Evolutionary conservation across 768 basidiomycete genomes (phyloP), one percentile per base, ranked within the genome.

Genomic region (Termitomyces sp.): DNA sequence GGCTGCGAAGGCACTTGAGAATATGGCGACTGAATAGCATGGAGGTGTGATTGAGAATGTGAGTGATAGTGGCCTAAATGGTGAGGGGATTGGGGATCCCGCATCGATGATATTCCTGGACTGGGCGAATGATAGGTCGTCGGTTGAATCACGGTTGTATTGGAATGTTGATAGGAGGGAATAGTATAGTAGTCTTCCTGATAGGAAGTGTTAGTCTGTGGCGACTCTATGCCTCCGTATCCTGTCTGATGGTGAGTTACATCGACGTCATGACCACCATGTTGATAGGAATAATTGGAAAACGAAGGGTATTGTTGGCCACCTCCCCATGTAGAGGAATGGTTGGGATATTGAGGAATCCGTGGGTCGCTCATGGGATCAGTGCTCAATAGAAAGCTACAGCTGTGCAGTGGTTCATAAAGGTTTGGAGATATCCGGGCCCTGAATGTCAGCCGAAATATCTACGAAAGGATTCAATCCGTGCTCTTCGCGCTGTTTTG

Each of bases 31-130:
- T 78, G 76, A 10, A 32, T 40, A 15, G 70, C 49, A 59, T 76
- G 63, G 45, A 73, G 59, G 57, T 75, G 62, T 23, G 78, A 66
- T 46, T 70, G 72, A n/a, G 66, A 66, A 61, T 73, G 60, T 45
- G 69, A 58, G 60, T 69, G 58, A 41, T 73, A 63, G 60, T 76
- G 54, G n/a, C 54, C 53, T 35, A 55, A 36, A 69, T 49, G 61
- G 58, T 62, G 70, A 63, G 59, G 59, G 31, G 65, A 66, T 49
- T 67, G 70, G 57, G 70, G 68, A 53, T 62, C 67, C 63, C 65
- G 60, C 68, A 71, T 63, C 64, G 71, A 63, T 67, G 66, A 61
- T 54, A 56, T 63, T 47, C 45, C 53, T 22, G 52, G 56, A 46
- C 25, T 56, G 63, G 67, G 31, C 62, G 65, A 41, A 62, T 66